Base-by-base conservation (phyloP, 108 stramenopile genomes). In the Mediolabrus comicus region DNA sequence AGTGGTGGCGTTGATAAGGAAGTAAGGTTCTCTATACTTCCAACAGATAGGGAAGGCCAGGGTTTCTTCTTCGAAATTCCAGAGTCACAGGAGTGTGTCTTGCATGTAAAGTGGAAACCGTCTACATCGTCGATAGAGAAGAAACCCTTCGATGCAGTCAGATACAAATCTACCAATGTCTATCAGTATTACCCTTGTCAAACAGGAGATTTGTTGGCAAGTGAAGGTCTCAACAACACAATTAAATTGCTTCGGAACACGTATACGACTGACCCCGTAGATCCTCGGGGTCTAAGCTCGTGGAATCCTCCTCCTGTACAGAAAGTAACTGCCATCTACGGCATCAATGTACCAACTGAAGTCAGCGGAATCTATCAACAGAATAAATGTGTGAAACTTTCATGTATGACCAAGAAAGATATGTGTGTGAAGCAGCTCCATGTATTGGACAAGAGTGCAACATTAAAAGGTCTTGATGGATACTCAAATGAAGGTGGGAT, bases 281-380 rank as follows among this genome's bases (percentile, higher is more conserved):
- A 58, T 39, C 73, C 73, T 46, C 49, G 49, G 2, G 49, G 58
- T 27, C 25, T 46, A 9, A 61, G 59, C n/a, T 51, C 65, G 28
- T 67, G 62, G 25, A 49, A 80, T 14, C 69, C 85, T 43, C 88
- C 88, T 10, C 88, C 88, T 3, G 81, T 89, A 53, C 62, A 77
- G 29, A 75, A 77, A 28, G 69, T 89, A 8, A 69, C 72, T 24
- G 82, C 85, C 4, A 80, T 89, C 26, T 85, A 86, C 63, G 88
- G 86, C 36, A 74, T 85, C 35, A 86, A 89, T 52, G 33, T 83
- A 25, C 73, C 81, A 4, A 85, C 88, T 3, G 84, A 85, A 59
- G 62, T 85, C 26, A 75, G 77, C 7, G 73, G 58, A 17, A 72
- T 89, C 13, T 86, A 84, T 57, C 63, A 59, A 19, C 81, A 82